Evolutionary conservation across 805 yeast species (phyloP).

Genomic region (Kurtzmaniella fragi): DNA sequence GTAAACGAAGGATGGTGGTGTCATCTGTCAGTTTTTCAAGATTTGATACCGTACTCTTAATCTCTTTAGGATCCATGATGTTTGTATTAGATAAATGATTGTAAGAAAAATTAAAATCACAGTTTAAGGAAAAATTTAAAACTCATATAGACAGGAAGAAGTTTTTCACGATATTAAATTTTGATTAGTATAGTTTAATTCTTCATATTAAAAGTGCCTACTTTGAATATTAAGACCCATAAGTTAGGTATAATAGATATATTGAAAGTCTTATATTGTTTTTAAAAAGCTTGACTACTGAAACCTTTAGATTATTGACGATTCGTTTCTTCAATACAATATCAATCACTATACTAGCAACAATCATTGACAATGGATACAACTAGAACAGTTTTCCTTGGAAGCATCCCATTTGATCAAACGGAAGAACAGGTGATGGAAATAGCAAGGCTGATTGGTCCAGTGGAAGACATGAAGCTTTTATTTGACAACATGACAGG

Average conservation of each 20-base stretch:
- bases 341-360: too few relatives aligned
- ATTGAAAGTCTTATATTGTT: too few relatives aligned
- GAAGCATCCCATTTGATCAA: constrained; percentile 88
- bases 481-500: constrained; percentile 88
- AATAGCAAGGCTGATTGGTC: constrained; percentile 83
- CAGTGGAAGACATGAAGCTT: constrained; percentile 64
- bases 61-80: constrained; percentile 68
- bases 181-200: too few relatives aligned
- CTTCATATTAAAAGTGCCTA: neutral
- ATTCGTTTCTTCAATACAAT: too few relatives aligned
- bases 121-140: neutral
- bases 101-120: neutral
- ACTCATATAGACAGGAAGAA: neutral
- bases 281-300: too few relatives aligned
- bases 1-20: constrained; percentile 59
- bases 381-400: constrained; percentile 52
- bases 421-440: constrained; percentile 91
- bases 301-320: too few relatives aligned
- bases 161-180: too few relatives aligned
- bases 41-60: constrained; percentile 59
- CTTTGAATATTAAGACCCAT: too few relatives aligned
- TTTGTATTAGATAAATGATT: neutral
- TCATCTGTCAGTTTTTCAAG: constrained; percentile 68
- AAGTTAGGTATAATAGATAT: too few relatives aligned
- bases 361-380: constrained; percentile 7